These are phyloP conservation scores for Aspergillus quadrilineatus DNA, from an alignment of 2,329 filamentous ascomycete genomes.

Conservation along the genomic window DNA sequence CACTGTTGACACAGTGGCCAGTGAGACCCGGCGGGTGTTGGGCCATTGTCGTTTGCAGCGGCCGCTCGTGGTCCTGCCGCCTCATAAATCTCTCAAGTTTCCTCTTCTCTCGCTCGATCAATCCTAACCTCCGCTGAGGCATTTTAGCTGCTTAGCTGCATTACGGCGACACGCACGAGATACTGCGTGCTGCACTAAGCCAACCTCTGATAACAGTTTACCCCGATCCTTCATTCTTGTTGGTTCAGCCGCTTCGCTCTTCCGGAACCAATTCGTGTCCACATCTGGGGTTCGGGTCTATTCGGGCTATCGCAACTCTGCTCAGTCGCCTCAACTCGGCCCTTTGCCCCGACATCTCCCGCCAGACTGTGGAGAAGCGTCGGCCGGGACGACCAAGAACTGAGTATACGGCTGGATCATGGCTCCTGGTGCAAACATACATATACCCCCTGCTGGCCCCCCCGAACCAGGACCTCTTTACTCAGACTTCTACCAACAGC, in stretches of 20 bases:
- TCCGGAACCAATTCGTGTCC: slow-evolving; percentile 29
- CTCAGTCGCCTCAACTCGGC: slow-evolving; percentile 27
- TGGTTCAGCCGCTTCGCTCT: slow-evolving; percentile 21
- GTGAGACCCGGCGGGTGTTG: slow-evolving; percentile 1
- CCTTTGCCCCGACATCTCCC: slow-evolving; percentile 39
- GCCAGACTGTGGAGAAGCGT: slow-evolving; percentile 42
- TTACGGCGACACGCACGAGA: slow-evolving; percentile 9
- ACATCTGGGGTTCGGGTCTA: slow-evolving; percentile 34
- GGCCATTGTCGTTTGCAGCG: slow-evolving; percentile 13
- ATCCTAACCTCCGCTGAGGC: slow-evolving; percentile 16
- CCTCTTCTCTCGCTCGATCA: not conserved
- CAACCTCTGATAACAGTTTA: slow-evolving; percentile 13
- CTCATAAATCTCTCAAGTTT: slow-evolving; percentile 5
- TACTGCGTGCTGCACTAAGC: too few relatives aligned
- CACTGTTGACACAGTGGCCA: not conserved
- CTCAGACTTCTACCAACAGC: slow-evolving; percentile 58
- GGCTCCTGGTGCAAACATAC: slow-evolving; percentile 39
- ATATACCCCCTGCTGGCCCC: slow-evolving; percentile 46
- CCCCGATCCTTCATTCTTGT: slow-evolving; percentile 20
- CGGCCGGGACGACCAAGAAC: slow-evolving; percentile 21
- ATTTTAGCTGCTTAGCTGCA: slow-evolving; percentile 11
- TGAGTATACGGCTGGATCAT: slow-evolving; percentile 24
- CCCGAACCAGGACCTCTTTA: slow-evolving; percentile 49
- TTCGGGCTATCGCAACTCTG: slow-evolving; percentile 28
- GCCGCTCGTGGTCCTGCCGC: slow-evolving; percentile 1